Evolutionary conservation across 2,329 filamentous ascomycete genomes (phyloP).

Genomic region (Raffaelea albimanens): DNA sequence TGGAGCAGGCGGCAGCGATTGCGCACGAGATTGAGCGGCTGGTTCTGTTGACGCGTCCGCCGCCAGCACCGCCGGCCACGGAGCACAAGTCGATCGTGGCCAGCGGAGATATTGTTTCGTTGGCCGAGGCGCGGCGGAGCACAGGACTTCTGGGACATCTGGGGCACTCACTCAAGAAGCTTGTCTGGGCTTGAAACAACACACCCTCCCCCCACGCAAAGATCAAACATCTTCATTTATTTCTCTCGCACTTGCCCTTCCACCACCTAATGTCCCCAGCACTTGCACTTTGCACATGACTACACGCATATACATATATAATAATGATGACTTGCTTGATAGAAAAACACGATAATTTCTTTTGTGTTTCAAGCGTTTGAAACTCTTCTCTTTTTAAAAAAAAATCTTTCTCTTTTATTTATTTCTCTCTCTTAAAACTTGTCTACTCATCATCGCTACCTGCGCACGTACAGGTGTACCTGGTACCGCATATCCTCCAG

Average conservation of each 20-base stretch:
- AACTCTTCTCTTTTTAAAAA: not conserved
- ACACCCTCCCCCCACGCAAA: no score
- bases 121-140: slow-evolving; percentile 76
- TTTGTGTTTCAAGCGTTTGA: not conserved
- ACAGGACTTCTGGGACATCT: slow-evolving; percentile 81
- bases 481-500: slow-evolving; percentile 96
- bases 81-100: slow-evolving; percentile 39
- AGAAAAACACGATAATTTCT: not conserved
- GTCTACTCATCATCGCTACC: not conserved
- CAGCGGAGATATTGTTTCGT: slow-evolving; percentile 65
- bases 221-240: no score
- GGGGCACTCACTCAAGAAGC: slow-evolving; percentile 83
- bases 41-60: slow-evolving; percentile 39
- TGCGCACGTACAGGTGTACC: slow-evolving; percentile 65
- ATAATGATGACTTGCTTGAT: not conserved
- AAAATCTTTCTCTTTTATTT: no score
- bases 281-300: no score
- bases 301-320: not conserved
- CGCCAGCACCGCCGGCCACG: slow-evolving; percentile 11
- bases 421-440: not conserved
- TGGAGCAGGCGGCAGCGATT: slow-evolving; percentile 51
- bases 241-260: no score
- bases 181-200: slow-evolving; percentile 71
- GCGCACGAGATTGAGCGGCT: slow-evolving; percentile 69
- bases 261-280: no score